phyloP scores from a whole-genome alignment of 768 basidiomycete genomes.

The Hericium coralloides region DNA sequence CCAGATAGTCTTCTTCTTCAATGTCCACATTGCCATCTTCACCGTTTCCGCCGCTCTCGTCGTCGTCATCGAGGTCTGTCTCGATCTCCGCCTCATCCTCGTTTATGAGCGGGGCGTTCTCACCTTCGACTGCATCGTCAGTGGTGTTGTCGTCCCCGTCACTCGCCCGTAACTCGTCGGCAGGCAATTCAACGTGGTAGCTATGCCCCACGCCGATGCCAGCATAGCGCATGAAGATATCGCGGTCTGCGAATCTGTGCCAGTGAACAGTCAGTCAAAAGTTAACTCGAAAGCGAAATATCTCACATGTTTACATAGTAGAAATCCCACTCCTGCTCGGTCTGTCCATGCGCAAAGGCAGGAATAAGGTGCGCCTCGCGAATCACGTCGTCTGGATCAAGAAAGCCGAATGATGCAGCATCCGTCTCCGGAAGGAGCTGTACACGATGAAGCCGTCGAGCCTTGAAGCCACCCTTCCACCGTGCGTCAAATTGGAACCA shows the following conservation, averaged over 20 bases:
- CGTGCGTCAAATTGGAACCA: conserved; percentile 18
- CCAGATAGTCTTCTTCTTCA: background rate
- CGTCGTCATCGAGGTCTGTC: background rate
- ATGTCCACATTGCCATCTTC: background rate
- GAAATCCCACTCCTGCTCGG: background rate
- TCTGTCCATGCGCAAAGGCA: too few relatives aligned
- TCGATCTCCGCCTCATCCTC: background rate
- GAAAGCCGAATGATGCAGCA: conserved; percentile 25
- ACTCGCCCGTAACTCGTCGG: too few relatives aligned
- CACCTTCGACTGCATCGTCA: background rate
- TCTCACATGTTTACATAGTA: conserved; percentile 2
- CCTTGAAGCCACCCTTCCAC: too few relatives aligned
- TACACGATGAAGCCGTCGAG: conserved; percentile 11
- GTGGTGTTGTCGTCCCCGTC: too few relatives aligned
- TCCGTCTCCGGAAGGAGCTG: conserved; percentile 17
- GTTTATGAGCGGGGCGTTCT: too few relatives aligned
- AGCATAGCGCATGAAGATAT: too few relatives aligned
- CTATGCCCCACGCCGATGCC: too few relatives aligned
- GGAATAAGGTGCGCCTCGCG: too few relatives aligned
- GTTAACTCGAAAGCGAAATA: background rate
- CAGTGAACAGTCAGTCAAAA: background rate
- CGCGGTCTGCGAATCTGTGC: too few relatives aligned
- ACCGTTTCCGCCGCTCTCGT: background rate
- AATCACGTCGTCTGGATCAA: too few relatives aligned
- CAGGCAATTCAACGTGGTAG: too few relatives aligned